Percentiles rank a stretch among this genome's conserved stretches.
phyloP scores from a whole-genome alignment of 2,329 filamentous ascomycete genomes.

The Nothophaeocryptopus gaeumannii region DNA sequence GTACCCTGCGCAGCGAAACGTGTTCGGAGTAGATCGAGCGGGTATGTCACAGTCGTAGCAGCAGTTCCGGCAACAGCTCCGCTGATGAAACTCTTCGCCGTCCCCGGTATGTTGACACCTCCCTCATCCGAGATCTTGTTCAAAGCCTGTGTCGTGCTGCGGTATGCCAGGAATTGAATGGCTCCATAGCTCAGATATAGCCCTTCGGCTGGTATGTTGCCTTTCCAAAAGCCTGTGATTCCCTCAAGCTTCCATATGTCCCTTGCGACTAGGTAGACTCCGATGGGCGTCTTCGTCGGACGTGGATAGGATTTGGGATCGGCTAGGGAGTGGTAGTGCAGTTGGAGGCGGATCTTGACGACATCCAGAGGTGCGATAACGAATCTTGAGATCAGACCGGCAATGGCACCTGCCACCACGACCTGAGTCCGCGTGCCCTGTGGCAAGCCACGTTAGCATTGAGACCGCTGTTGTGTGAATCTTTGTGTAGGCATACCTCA shows the following conservation, averaged over 20 bases:
- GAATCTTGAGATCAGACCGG: slow-evolving; percentile 89
- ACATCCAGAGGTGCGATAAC: slow-evolving; percentile 94
- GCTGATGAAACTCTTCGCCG: slow-evolving; percentile 76
- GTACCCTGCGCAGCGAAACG: slow-evolving; percentile 93
- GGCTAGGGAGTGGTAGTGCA: slow-evolving; percentile 81
- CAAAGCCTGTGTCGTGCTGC: slow-evolving; percentile 67
- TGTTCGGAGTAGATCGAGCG: slow-evolving; percentile 86
- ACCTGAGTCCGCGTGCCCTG: slow-evolving; percentile 67
- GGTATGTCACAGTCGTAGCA: slow-evolving; percentile 83
- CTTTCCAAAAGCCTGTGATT: slow-evolving; percentile 87
- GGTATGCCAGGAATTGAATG: slow-evolving; percentile 86
- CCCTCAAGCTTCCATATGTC: slow-evolving; percentile 80
- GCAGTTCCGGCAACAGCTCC: slow-evolving; percentile 79
- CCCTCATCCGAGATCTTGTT: slow-evolving; percentile 49
- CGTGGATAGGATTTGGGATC: slow-evolving; percentile 63
- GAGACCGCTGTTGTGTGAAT: not conserved
- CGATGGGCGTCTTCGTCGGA: slow-evolving; percentile 21
- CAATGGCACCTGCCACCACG: slow-evolving; percentile 63
- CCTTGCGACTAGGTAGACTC: slow-evolving; percentile 37
- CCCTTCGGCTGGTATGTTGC: slow-evolving; percentile 91
- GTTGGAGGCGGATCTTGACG: slow-evolving; percentile 92
- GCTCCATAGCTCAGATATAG: slow-evolving; percentile 91
- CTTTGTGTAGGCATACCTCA: slow-evolving; percentile 52
- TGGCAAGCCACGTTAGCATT: slow-evolving; percentile 9
- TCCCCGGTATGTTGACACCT: slow-evolving; percentile 57